Conservation (phyloP, 2,329 filamentous ascomycete species). For the Stachybotrys chartarum region DNA sequence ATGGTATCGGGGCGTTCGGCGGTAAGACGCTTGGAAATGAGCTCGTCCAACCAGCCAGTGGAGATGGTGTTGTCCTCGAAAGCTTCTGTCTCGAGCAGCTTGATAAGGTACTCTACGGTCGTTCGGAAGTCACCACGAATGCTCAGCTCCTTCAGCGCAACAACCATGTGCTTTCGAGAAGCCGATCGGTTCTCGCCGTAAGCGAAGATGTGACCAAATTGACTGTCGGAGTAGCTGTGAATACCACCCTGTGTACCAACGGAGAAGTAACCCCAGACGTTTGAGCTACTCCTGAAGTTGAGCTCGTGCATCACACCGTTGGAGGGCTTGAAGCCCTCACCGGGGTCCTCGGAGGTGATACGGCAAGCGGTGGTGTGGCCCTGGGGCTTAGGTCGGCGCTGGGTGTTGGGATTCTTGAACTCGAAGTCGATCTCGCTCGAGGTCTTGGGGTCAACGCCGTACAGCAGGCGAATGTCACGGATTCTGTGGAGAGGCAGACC, state of each 20-base stretch:
- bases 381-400: conserved; percentile 86
- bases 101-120: conserved; percentile 97
- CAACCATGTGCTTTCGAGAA: conserved; percentile 98
- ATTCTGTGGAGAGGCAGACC: conserved; percentile 93
- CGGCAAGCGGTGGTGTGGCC: conserved; percentile 97
- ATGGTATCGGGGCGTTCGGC: conserved; percentile 91
- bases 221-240: conserved; percentile 97
- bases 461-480: conserved; percentile 90
- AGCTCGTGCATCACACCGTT: conserved; percentile 98
- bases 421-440: conserved; percentile 90
- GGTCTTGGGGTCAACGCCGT: conserved; percentile 88
- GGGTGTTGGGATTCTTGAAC: conserved; percentile 81
- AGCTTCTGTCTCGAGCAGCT: conserved; percentile 93
- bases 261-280: conserved; percentile 99
- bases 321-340: conserved; percentile 98
- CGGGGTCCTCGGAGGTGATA: conserved; percentile 98
- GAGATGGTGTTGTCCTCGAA: conserved; percentile 99
- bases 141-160: conserved; percentile 95
- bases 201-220: conserved; percentile 98
- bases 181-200: conserved; percentile 96
- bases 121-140: conserved; percentile 99
- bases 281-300: conserved; percentile 97
- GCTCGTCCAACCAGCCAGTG: conserved; percentile 96
- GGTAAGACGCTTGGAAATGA: conserved; percentile 95
- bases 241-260: conserved; percentile 95